These are phyloP conservation scores for Trametes pubescens DNA, from an alignment of 1,284 basidiomycete genomes.

Conservation along the genomic window DNA sequence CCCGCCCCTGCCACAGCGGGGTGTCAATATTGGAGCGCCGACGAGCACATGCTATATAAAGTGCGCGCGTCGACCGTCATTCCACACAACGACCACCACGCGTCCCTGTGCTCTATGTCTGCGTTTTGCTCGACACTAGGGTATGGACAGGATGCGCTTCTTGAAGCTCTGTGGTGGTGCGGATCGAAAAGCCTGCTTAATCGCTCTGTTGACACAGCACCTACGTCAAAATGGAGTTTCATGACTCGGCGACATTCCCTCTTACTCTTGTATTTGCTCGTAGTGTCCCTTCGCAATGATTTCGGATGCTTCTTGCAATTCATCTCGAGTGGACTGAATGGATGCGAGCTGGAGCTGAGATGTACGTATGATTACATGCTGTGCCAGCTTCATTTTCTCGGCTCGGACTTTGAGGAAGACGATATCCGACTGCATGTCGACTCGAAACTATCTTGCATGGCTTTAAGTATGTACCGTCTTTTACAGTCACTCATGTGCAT, in stretches of 20 bases:
- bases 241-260: constrained; percentile 70
- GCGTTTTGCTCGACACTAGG: constrained; percentile 66
- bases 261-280: neutral
- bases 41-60: constrained; percentile 22
- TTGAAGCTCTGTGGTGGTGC: constrained; percentile 52
- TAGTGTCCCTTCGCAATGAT: neutral
- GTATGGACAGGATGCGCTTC: constrained; percentile 49
- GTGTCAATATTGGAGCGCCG: constrained; percentile 25
- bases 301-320: neutral
- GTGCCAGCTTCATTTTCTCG: too few relatives aligned
- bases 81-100: constrained; percentile 51
- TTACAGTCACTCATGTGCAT: too few relatives aligned
- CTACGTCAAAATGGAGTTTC: constrained; percentile 81
- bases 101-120: constrained; percentile 55
- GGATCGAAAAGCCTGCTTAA: constrained; percentile 74
- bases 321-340: neutral
- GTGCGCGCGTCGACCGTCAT: constrained; percentile 6
- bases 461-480: too few relatives aligned
- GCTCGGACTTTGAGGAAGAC: too few relatives aligned
- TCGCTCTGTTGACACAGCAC: constrained; percentile 74
- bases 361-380: too few relatives aligned
- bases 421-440: too few relatives aligned
- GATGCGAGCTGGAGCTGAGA: too few relatives aligned
- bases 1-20: constrained; percentile 18
- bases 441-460: too few relatives aligned